Evolutionary conservation across 2,329 filamentous ascomycete genomes (phyloP), one percentile per base, ranked within the genome.

Genomic region (Teratosphaeria zuluensis): DNA sequence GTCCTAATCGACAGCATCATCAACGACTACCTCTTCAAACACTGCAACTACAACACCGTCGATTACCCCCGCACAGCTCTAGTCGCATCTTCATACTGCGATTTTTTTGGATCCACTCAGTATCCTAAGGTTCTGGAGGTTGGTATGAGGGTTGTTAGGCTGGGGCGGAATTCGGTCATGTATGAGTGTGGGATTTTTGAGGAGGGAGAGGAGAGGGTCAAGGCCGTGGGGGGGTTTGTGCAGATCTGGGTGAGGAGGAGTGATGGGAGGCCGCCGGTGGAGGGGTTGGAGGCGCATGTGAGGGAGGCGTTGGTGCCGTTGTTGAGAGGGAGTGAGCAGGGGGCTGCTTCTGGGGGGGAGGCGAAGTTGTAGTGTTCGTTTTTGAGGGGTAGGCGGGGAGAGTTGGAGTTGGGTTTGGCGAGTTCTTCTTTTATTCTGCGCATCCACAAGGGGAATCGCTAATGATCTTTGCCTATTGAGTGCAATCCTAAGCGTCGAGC

Each of bases 101-200:
- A 95, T 75, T 96, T 90, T 74, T 89, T 96, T 69, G 84, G 85
- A 28, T 58, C 60, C 9, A 84, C 94, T 51, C 83, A 86, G 3
- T 96, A 92, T 67, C 92, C 92, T 0, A 86, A 87, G 38, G 80
- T 91, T 2, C 82, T 95, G 0, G 90, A 96, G 65, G 79, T 96
- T 4, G 89, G 86, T 1, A 74, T 97, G 51, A 82, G 91, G 12
- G 90, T 96, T 38, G 88, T 87, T 65, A 92, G 87, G 73, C 80
- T 97, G 7, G 91, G 92, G 3, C 88, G 84, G 65, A 90, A 89
- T 30, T 96, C 90, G 68, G 91, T 95, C 8, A 89, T 85, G 12
- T 97, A 96, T 69, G 92, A 97, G 70, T 84, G 95, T 59, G 94
- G 85, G 0, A 80, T 97, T 1, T 97, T 96, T 68, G 86, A 90